These are phyloP conservation scores for Fusarium humuli DNA, from an alignment of 2,329 filamentous ascomycete species.

Conservation along the genomic window DNA sequence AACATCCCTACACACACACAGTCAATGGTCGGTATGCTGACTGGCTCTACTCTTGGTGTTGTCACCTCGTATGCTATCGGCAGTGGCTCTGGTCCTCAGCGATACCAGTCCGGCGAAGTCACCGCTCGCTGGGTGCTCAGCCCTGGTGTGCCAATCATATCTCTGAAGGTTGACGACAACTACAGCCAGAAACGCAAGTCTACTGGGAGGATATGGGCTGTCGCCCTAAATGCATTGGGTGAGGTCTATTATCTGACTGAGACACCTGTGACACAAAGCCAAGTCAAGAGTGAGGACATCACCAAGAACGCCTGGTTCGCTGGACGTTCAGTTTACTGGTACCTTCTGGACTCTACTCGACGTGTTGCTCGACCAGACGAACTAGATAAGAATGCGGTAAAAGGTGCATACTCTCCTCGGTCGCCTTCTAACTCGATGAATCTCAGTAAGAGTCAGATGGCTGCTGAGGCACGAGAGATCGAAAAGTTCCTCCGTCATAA, in stretches of 20 bases:
- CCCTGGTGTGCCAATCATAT: slow-evolving; percentile 91
- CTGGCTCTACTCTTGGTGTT: slow-evolving; percentile 84
- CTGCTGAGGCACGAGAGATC: slow-evolving; percentile 83
- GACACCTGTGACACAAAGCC: slow-evolving; percentile 68
- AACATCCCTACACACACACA: slow-evolving; percentile 78
- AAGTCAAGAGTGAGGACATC: slow-evolving; percentile 63
- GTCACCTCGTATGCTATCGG: slow-evolving; percentile 85
- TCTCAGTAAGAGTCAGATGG: slow-evolving; percentile 75
- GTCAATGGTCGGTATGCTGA: slow-evolving; percentile 83
- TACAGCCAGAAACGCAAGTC: slow-evolving; percentile 78
- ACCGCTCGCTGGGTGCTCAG: slow-evolving; percentile 91
- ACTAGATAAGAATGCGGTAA: slow-evolving; percentile 73
- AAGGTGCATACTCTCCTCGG: slow-evolving; percentile 83
- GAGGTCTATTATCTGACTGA: slow-evolving; percentile 89
- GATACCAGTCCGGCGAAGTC: slow-evolving; percentile 78
- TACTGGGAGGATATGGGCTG: slow-evolving; percentile 84
- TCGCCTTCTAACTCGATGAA: slow-evolving; percentile 81
- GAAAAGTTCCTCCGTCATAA: slow-evolving; percentile 78
- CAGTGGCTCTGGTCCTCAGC: slow-evolving; percentile 65
- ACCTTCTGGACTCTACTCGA: slow-evolving; percentile 80
- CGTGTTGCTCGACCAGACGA: slow-evolving; percentile 79
- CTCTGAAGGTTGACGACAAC: slow-evolving; percentile 84
- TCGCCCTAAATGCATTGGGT: slow-evolving; percentile 91
- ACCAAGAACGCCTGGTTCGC: slow-evolving; percentile 81
- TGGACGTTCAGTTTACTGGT: slow-evolving; percentile 84